Evolutionary conservation across 2,329 filamentous ascomycete genomes (phyloP).

Genomic region (Cladosporium sp.): DNA sequence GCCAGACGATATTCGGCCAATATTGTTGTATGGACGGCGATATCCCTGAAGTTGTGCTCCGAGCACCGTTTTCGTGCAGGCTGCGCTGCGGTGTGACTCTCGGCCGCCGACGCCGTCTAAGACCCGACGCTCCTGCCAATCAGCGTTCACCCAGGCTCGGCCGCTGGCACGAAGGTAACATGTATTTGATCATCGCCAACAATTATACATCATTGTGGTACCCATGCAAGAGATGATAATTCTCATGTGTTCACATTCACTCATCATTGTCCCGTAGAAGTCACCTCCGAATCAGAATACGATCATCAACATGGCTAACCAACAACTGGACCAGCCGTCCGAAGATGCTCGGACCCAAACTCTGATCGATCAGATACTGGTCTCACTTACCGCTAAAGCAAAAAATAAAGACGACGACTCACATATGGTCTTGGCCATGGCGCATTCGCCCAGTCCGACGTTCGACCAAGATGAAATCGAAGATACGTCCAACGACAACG

Average conservation of each 20-base stretch:
- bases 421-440: not conserved
- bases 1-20: not conserved
- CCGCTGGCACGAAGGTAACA: not conserved
- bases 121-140: conserved; percentile 3
- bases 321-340: not conserved
- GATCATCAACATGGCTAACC: not conserved
- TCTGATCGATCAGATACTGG: not conserved
- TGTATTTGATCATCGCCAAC: not conserved
- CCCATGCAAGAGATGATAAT: not conserved
- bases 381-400: not conserved
- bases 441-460: not conserved
- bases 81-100: not conserved
- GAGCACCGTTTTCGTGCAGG: not conserved
- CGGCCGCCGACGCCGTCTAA: not conserved
- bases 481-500: not conserved
- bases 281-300: not conserved
- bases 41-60: not conserved
- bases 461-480: not conserved
- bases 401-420: not conserved
- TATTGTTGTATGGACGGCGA: not conserved
- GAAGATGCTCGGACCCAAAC: not conserved
- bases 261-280: not conserved
- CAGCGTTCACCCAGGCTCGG: not conserved
- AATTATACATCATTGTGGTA: not conserved
- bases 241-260: not conserved